A percentile compares a stretch with the other conserved stretches of the same genome.
These are phyloP conservation scores for Potentilla sterilis DNA, from an alignment of 306 rosid genomes.

Conservation along the genomic window DNA sequence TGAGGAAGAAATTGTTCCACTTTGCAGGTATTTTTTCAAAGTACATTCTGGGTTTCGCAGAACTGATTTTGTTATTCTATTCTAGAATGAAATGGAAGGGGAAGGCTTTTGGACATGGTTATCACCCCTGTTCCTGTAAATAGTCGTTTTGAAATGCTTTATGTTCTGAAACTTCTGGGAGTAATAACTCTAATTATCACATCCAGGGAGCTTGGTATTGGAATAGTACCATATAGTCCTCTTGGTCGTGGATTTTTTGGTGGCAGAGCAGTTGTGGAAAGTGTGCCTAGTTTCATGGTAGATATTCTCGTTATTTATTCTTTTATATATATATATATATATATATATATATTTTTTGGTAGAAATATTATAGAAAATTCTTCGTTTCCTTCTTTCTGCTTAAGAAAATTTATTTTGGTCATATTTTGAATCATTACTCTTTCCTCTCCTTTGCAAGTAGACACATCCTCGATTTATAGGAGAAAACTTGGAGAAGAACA, in stretches of 20 bases:
- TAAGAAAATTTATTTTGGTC: not conserved
- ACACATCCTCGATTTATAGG: conserved; percentile 50
- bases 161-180: not conserved
- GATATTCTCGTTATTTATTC: not conserved
- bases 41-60: too few relatives aligned
- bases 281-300: conserved; percentile 50
- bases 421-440: not conserved
- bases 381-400: not conserved
- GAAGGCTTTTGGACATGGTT: not conserved
- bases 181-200: not conserved
- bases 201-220: conserved; percentile 79
- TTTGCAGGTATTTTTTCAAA: conserved; percentile 57
- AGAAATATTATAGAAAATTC: too few relatives aligned
- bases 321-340: too few relatives aligned
- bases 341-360: not conserved
- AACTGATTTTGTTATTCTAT: not conserved
- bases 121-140: too few relatives aligned
- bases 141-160: too few relatives aligned
- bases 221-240: conserved; percentile 77
- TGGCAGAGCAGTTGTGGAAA: conserved; percentile 63
- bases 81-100: not conserved
- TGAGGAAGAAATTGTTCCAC: conserved; percentile 64
- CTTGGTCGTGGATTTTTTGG: conserved; percentile 81
- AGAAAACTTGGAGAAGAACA: conserved; percentile 52
- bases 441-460: conserved; percentile 26